Base-by-base conservation (phyloP, 202 grass and related monocot species). In the Miscanthus sacchariflorus region DNA sequence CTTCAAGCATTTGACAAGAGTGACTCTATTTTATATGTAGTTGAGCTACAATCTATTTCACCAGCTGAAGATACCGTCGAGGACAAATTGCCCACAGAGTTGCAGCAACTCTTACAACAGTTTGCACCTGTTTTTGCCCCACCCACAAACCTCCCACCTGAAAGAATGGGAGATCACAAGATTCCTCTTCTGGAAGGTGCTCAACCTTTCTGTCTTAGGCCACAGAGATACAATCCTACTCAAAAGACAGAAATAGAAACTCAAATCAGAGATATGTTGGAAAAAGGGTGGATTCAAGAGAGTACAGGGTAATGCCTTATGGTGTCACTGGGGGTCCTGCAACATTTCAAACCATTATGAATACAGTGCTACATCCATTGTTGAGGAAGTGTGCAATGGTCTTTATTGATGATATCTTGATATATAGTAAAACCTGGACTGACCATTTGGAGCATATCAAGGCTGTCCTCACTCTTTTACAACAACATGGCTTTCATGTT, bases 201-300 rank as follows among this genome's bases (percentile, higher is more conserved):
- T 14, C 46, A 49, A 14, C 46, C 12, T 0, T 49, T 49, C 4
- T 44, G 19, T 3, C 38, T 43, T 3, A 4, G 33, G 1, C 36
- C 69, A 2, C 44, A 72, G 0, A 10, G 70, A 0, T 43, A 73
- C 0, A 72, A 42, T 1, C 70, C 70, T 5, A 10, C 39, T 1
- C 9, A 48, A 1, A 49, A 49, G 1, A 6, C 12, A 3, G 43
- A 74, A 2, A 49, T 74, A 3, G 44, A 74, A 1, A 0, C 6
- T 0, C 70, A 72, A 17, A 10, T 74, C 0, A 2, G 0, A 0
- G 42, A 74, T 0, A 6, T 74, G 2, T 1, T 74, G 0, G 2
- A 49, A 0, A 14, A 13, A 24, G n/a, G 43, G 0, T 27, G 46
- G n/a, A 74, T 74, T 0, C 70, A 72, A 14, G 11, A 38, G 36